These are phyloP conservation scores for Parmelia sp. DNA, from an alignment of 495 filamentous ascomycete genomes.

Conservation along the genomic window DNA sequence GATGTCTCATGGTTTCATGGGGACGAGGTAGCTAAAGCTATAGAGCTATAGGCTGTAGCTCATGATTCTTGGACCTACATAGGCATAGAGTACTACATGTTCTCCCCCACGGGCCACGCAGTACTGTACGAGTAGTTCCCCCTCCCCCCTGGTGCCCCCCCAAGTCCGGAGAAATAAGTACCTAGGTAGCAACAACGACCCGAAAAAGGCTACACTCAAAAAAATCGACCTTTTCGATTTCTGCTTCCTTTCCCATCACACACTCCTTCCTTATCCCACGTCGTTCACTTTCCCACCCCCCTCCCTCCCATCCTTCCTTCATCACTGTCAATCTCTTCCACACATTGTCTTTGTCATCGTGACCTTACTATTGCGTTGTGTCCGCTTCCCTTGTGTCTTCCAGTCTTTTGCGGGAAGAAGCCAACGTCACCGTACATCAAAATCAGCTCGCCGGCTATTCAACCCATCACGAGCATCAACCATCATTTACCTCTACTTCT, in stretches of 20 bases:
- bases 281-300: constrained; percentile 32
- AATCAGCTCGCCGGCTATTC: constrained; percentile 17
- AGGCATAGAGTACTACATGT: too few species aligned
- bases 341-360: constrained; percentile 27
- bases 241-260: constrained; percentile 27
- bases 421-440: constrained; percentile 25
- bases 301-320: constrained; percentile 30
- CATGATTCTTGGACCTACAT: neutral
- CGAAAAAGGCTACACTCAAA: constrained; percentile 18
- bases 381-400: constrained; percentile 8
- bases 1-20: neutral
- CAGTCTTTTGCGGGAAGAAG: constrained; percentile 25
- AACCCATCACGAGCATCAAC: constrained; percentile 12
- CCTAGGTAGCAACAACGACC: constrained; percentile 12
- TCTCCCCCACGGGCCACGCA: too few species aligned
- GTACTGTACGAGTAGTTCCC: neutral
- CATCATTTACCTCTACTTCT: constrained; percentile 23
- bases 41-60: neutral
- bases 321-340: constrained; percentile 24
- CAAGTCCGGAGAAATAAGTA: constrained; percentile 13
- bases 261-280: constrained; percentile 34
- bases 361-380: constrained; percentile 17
- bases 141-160: too few species aligned
- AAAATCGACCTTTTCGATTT: constrained; percentile 15
- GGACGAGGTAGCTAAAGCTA: neutral